Evolutionary conservation across 805 yeast genomes (phyloP), one percentile per base, ranked within the genome.

Genomic region (Kodamaea hsintzibuensis): DNA sequence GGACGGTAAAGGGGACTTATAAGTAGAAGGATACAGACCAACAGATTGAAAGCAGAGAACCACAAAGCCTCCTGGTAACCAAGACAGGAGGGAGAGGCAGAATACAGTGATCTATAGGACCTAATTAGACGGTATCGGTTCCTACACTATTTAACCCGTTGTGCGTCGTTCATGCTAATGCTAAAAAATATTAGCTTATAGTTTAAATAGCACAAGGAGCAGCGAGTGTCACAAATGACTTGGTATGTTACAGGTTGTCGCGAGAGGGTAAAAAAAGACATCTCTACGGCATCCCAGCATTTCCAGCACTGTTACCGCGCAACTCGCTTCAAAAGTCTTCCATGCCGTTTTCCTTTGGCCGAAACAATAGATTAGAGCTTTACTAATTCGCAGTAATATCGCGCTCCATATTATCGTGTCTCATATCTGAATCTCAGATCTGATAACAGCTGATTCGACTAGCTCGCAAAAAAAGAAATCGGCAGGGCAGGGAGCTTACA

Each of bases 361-460:
- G 25, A 16, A 40, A 40, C 44, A 40, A 40, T 40, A 19, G 25
- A 40, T 40, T 40, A 40, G 44, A 16, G 25, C 25, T 40, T 40
- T 40, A 40, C 44, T 40, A 40, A 40, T 40, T 17, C 25, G n/a
- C 44, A 16, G 44, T 40, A 7, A 40, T 40, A 40, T 17, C 19
- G 44, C 44, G 44, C 44, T 5, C 44, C 42, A 7, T 40, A 40
- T 40, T 40, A 40, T 40, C 44, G 10, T 10, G 51, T 39, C 30
- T 38, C 51, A 48, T 9, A 38, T 16, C 30, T 48, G 45, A 48
- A 48, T 49, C 51, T 42, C 14, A 49, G 50, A 47, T 47, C 44
- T 47, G 49, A 25, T 16, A 48, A 49, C 51, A 49, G 51, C 51
- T 42, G 51, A 49, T 49, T 9, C 39, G 16, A 14, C 39, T 14